Evolutionary conservation across 106 monocot species (phyloP).

Genomic region (Phalaenopsis equestris): DNA sequence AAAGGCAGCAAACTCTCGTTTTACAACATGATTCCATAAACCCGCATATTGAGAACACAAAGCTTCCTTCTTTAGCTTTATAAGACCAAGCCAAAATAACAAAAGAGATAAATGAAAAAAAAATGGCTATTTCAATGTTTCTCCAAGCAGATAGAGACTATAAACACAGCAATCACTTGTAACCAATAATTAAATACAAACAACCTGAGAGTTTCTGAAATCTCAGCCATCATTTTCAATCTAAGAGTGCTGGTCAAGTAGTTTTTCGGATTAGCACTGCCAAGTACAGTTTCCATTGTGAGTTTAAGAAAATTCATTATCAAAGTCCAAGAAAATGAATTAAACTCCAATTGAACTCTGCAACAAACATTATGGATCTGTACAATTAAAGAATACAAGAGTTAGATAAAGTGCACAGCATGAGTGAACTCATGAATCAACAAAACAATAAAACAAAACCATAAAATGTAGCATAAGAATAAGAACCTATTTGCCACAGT

Average conservation of each 20-base stretch:
- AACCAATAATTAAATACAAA: not conserved
- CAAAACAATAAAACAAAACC: not conserved
- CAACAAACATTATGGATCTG: slow-evolving; percentile 69
- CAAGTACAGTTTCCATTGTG: slow-evolving; percentile 18
- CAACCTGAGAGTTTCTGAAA: slow-evolving; percentile 74
- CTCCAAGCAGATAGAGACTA: not conserved
- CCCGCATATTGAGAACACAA: not conserved
- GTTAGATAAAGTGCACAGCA: not conserved
- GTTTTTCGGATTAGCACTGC: slow-evolving; percentile 10
- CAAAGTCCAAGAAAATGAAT: slow-evolving; percentile 41
- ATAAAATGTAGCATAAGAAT: not conserved
- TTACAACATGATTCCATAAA: not conserved
- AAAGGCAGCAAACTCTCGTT: not conserved
- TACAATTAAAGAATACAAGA: slow-evolving; percentile 7
- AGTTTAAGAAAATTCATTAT: slow-evolving; percentile 61
- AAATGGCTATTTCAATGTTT: not conserved
- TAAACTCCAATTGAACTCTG: slow-evolving; percentile 45
- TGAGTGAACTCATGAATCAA: not conserved
- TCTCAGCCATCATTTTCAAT: slow-evolving; percentile 36
- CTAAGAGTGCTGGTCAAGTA: slow-evolving; percentile 8
- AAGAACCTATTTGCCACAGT: not conserved
- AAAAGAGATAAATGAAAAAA: not conserved
- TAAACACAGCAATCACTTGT: too few relatives aligned
- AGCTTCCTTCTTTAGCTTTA: not conserved
- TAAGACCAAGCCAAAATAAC: not conserved